Evolutionary conservation across 805 yeast species (phyloP).

Genomic region (Nakazawaea holstii): DNA sequence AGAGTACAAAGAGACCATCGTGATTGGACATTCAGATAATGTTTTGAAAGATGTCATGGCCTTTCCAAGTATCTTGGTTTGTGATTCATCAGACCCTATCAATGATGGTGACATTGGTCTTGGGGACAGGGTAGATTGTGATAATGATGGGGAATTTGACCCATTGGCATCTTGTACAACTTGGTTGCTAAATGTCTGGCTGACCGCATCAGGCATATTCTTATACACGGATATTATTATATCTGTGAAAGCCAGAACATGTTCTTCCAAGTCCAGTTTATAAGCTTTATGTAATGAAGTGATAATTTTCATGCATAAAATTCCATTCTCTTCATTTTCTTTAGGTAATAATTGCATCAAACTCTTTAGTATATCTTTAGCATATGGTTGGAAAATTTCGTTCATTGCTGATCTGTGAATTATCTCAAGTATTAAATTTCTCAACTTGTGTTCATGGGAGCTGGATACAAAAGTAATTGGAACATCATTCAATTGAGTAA

Average conservation of each 20-base stretch:
- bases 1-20: constrained; percentile 88
- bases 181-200: constrained; percentile 26
- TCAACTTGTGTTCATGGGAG: constrained; percentile 70
- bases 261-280: constrained; percentile 58
- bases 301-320: constrained; percentile 79
- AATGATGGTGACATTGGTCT: constrained; percentile 36
- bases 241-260: constrained; percentile 74
- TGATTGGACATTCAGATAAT: constrained; percentile 93
- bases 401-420: constrained; percentile 78
- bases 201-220: constrained; percentile 72
- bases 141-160: constrained; percentile 3
- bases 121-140: constrained; percentile 25
- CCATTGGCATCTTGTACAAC: neutral
- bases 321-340: constrained; percentile 96
- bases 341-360: constrained; percentile 54
- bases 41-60: constrained; percentile 86
- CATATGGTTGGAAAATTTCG: constrained; percentile 72
- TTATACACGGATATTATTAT: constrained; percentile 72
- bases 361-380: constrained; percentile 51
- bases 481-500: constrained; percentile 54
- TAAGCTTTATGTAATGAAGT: constrained; percentile 84
- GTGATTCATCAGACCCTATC: constrained; percentile 32
- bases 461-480: constrained; percentile 67
- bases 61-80: constrained; percentile 48
- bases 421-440: constrained; percentile 73